Base-by-base conservation (phyloP, 1,284 basidiomycete genomes). In the Melampsora americana region DNA sequence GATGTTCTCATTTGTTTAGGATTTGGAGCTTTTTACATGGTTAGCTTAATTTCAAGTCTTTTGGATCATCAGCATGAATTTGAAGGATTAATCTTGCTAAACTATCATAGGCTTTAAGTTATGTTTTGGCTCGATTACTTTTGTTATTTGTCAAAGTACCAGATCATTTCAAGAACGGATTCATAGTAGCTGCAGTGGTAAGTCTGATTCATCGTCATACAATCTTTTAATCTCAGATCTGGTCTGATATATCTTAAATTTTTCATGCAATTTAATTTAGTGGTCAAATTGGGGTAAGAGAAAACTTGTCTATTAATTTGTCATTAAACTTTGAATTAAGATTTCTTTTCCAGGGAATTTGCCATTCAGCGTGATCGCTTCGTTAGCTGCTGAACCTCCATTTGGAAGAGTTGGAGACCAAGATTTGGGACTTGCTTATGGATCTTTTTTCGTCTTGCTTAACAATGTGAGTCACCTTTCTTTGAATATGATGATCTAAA, bases 201-300 rank as follows among this genome's bases (percentile, higher is more conserved):
- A 71, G 69, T 30, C 2, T 69, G 20, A 60, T 39, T 42, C 39
- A n/a, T 28, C 26, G 5, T 23, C 9, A 3, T 35, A 9, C 9
- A 9, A 35, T 35, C 9, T 9, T 35, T 9, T 3, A 35, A 35
- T 35, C 9, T 35, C 9, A 35, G 5, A 35, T 4, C 35, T 53
- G 50, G 14, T 20, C 16, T 5, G 50, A 26, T 32, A 5, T 20
- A 44, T 4, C n/a, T 26, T 26, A 26, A 62, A 62, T 20, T 32
- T 5, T 62, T 62, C 35, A 9, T 35, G 35, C 3, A 4, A 35
- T 35, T 35, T 35, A 9, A 35, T 5, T 26, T 64, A 71, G 69
- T 71, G 69, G 69, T 71, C 69, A 9, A 71, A 71, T 30, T 71
- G 69, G 69, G 69, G 69, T 71, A 53, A 53, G 56, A 20, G n/a